Base-by-base conservation (phyloP, 2,329 filamentous ascomycete species). In the Penicillium sp. region DNA sequence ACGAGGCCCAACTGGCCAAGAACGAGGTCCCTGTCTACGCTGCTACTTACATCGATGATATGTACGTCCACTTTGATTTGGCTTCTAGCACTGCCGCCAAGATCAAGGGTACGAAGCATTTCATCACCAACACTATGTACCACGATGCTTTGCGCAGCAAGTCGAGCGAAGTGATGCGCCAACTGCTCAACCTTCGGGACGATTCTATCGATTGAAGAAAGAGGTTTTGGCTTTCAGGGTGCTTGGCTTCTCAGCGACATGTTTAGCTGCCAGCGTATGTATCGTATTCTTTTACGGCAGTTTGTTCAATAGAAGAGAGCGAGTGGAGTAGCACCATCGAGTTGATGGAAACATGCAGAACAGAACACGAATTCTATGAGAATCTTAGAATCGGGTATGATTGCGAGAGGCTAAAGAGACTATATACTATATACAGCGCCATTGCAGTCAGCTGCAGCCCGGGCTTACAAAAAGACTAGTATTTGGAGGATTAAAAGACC, bases 11-110 rank as follows among this genome's bases (percentile, higher is more conserved):
- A 76, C 82, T 97, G 53, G 84, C 83, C 19, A 85, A 84, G 70
- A 97, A 97, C 71, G 83, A 88, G 61, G 91, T 97, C 0, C 93
- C 94, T 0, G 88, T 96, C 0, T 97, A 95, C 72, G 90, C 93
- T 1, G 92, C 91, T 0, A 90, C 88, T 2, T 98, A 91, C 69
- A 76, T 92, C 4, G 90, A 97, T 65, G 93, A 97, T 74, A 95
- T 97, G 91, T 97, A 96, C 72, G 93, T 98, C 33, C 91, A 96
- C 72, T 91, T 86, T 68, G 86, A 87, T 7, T 80, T 93, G 58
- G 90, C 91, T 9, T 84, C 86, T 69, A 87, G 90, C 69, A 96
- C 92, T 17, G 92, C 91, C 10, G 80, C 80, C 44, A 85, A 88
- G 72, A 91, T 97, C 74, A 89, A 86, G 74, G 89, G 88, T 0